These are phyloP conservation scores for Mrakia frigida DNA, from an alignment of 768 basidiomycete species.

Conservation along the genomic window DNA sequence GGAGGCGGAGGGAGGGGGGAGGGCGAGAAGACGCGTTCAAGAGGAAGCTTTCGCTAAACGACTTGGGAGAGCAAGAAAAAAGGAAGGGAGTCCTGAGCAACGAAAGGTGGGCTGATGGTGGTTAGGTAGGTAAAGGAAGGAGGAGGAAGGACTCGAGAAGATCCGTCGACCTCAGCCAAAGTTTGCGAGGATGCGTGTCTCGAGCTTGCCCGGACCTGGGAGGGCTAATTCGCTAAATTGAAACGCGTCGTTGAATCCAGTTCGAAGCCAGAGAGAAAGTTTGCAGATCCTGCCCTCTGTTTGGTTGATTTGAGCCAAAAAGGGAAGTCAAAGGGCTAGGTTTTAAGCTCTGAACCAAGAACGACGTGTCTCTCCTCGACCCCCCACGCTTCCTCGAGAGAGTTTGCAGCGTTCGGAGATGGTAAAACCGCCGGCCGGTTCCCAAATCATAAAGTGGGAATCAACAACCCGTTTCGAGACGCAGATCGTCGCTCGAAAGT, in stretches of 20 bases:
- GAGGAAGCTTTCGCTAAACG: background rate
- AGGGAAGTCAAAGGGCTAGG: too few relatives aligned
- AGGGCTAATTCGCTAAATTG: background rate
- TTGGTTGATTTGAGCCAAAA: too few relatives aligned
- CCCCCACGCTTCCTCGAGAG: background rate
- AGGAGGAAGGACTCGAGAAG: background rate
- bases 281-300: too few relatives aligned
- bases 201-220: background rate
- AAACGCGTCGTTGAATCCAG: background rate
- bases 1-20: background rate
- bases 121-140: background rate
- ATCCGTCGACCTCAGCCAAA: background rate
- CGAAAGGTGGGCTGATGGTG: background rate
- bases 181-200: background rate
- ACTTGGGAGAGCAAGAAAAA: background rate
- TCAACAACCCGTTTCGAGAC: background rate
- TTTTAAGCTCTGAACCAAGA: too few relatives aligned
- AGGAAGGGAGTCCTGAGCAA: background rate
- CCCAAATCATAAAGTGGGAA: constrained; percentile 1
- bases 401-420: background rate
- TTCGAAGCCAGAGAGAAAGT: too few relatives aligned
- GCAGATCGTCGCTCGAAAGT: background rate
- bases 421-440: background rate
- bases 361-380: too few relatives aligned
- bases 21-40: background rate